These are phyloP conservation scores for Colletotrichum sublineola DNA, from an alignment of 2,329 filamentous ascomycete genomes.

Conservation along the genomic window DNA sequence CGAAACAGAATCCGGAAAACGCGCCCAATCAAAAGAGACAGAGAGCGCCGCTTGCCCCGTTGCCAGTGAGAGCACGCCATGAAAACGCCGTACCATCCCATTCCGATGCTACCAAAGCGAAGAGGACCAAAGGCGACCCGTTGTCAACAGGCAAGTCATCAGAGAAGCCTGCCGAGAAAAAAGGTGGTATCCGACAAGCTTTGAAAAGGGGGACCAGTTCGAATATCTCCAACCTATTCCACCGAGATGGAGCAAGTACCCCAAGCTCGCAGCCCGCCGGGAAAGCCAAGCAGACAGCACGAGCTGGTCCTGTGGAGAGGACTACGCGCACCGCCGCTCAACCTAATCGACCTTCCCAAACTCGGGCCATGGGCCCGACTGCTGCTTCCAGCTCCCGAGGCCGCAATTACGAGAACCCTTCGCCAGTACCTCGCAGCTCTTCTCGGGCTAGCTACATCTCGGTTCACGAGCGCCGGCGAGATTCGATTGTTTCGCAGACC, in stretches of 20 bases:
- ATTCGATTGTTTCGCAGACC: constrained; percentile 68
- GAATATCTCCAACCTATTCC: constrained; percentile 62
- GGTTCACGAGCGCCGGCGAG: constrained; percentile 63
- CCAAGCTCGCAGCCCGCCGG: constrained; percentile 14
- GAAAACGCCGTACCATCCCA: constrained; percentile 43
- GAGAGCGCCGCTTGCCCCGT: constrained; percentile 52
- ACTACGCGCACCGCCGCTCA: constrained; percentile 20
- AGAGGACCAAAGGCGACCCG: constrained; percentile 49
- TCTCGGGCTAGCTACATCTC: constrained; percentile 65
- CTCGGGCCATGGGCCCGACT: constrained; percentile 40
- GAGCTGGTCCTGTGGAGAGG: constrained; percentile 17
- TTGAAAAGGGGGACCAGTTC: constrained; percentile 64
- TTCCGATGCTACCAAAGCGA: constrained; percentile 47
- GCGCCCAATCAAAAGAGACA: constrained; percentile 63
- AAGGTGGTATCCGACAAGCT: constrained; percentile 61
- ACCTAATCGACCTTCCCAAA: constrained; percentile 25
- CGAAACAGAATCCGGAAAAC: constrained; percentile 49
- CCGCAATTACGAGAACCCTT: constrained; percentile 42
- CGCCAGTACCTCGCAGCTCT: constrained; percentile 53
- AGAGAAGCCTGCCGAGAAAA: constrained; percentile 57
- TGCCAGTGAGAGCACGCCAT: constrained; percentile 41
- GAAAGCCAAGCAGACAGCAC: constrained; percentile 47
- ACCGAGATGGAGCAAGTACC: constrained; percentile 57
- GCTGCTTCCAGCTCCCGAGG: constrained; percentile 37
- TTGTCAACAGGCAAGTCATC: constrained; percentile 42